Evolutionary conservation across 2,329 filamentous ascomycete genomes (phyloP), one percentile per base, ranked within the genome.

Genomic region (Exophiala aquamarina): DNA sequence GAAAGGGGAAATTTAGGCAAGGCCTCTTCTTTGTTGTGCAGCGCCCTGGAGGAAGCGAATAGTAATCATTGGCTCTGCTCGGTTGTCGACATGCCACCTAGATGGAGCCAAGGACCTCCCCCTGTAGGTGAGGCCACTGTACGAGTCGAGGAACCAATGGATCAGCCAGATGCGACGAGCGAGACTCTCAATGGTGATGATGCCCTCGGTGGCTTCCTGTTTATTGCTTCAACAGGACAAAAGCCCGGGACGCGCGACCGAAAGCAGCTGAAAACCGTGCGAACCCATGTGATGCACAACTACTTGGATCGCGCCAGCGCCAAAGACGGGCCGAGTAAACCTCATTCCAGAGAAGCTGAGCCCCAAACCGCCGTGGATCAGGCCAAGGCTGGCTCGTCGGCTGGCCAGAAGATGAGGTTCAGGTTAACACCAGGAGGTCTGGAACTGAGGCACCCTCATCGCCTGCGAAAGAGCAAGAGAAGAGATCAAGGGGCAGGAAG

Each of bases 271-370:
- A 44, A 39, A 18, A 46, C 31, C 9, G 13, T 52, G 20, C 50
- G 50, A 4, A 32, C 40, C 13, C 50, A 52, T 41, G 50, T 52
- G 15, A 49, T 49, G 50, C 45, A 45, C 46, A 49, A 52, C n/a
- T 52, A 52, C 28, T 32, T 52, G n/a, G 45, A 31, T 18, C 41
- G 42, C 21, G 35, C 8, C 9, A 26, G 49, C 29, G 45, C 45
- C 14, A 20, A 31, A 33, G 14, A 29, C 13, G 15, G 17, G 18
- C 21, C 11, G 21, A 26, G 11, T 6, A 21, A 29, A n/a, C 20
- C 10, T 33, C 37, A 13, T 26, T 15, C 13, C 29, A 13, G 36
- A 20, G 1, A 31, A 7, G 3, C 17, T 7, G 21, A 26, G 23
- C 6, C 23, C 6, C 23, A 11, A 26, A 26, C 7, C 33, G 19